Evolutionary conservation across 2,329 filamentous ascomycete species (phyloP).

Genomic region (Ceratocystis albifundus): DNA sequence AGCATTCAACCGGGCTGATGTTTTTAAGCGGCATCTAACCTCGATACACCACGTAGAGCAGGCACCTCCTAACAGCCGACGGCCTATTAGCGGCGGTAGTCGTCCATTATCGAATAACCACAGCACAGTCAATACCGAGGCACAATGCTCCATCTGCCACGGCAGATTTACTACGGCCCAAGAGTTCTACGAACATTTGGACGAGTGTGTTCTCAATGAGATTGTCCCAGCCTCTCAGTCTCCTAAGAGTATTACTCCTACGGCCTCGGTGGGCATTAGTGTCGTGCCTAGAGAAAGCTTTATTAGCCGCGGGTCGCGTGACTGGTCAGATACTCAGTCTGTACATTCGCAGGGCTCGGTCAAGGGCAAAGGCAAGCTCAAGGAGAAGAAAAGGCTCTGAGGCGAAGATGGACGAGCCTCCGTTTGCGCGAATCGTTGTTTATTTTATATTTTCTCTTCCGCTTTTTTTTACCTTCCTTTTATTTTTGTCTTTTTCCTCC

Average conservation of each 20-base stretch:
- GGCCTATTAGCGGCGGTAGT: conserved; percentile 41
- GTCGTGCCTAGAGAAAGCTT: neutral
- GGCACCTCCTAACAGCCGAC: conserved; percentile 78
- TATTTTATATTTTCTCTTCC: neutral
- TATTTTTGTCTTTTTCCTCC: too few relatives aligned
- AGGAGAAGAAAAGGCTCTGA: conserved; percentile 17
- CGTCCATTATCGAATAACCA: conserved; percentile 22
- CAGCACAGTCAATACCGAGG: conserved; percentile 30
- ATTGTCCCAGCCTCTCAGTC: conserved; percentile 36
- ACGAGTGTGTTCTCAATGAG: conserved; percentile 50
- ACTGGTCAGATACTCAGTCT: conserved; percentile 18
- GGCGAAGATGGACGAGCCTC: neutral
- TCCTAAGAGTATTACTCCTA: conserved; percentile 3
- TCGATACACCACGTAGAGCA: conserved; percentile 91
- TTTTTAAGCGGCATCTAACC: conserved; percentile 92
- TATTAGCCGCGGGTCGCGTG: neutral
- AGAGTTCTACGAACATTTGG: conserved; percentile 94
- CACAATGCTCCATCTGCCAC: conserved; percentile 82
- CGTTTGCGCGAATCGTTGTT: neutral
- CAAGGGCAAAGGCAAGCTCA: conserved; percentile 17
- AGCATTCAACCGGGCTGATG: conserved; percentile 90
- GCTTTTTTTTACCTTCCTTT: neutral
- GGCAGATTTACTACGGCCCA: conserved; percentile 72
- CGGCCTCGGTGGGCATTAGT: neutral
- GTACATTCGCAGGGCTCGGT: conserved; percentile 16